A percentile compares a stretch with the other conserved stretches of the same genome.
phyloP scores from a whole-genome alignment of 208 protist species.

The Acanthamoeba healyi region DNA sequence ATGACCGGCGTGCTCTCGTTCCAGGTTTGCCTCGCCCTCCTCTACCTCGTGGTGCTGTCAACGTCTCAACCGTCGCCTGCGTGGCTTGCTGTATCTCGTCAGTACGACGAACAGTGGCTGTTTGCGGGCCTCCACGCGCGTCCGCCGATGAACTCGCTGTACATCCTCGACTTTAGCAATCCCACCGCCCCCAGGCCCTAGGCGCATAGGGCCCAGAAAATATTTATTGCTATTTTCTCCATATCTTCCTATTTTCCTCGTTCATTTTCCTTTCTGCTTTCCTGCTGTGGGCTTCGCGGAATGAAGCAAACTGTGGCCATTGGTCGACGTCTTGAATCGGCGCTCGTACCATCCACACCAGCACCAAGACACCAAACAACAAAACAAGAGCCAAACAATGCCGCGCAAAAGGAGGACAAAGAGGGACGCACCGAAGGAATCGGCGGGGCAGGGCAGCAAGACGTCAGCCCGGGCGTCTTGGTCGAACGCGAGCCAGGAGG shows the following conservation, averaged over 20 bases:
- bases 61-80: neutral
- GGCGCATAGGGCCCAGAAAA: too few relatives aligned
- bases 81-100: neutral
- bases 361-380: too few relatives aligned
- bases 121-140: neutral
- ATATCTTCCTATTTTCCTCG: neutral
- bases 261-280: neutral
- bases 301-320: too few relatives aligned
- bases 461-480: too few relatives aligned
- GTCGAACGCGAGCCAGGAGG: neutral
- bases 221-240: too few relatives aligned
- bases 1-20: neutral
- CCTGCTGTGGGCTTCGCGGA: neutral
- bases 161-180: neutral
- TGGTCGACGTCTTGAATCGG: too few relatives aligned
- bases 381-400: neutral
- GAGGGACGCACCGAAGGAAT: too few relatives aligned
- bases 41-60: neutral
- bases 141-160: neutral
- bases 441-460: too few relatives aligned
- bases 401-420: neutral
- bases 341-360: too few relatives aligned
- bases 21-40: neutral
- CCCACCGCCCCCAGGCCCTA: neutral
- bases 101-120: constrained; percentile 14